Evolutionary conservation across 371 early-diverging fungal species (phyloP).

Genomic region (Batkoa obscura): DNA sequence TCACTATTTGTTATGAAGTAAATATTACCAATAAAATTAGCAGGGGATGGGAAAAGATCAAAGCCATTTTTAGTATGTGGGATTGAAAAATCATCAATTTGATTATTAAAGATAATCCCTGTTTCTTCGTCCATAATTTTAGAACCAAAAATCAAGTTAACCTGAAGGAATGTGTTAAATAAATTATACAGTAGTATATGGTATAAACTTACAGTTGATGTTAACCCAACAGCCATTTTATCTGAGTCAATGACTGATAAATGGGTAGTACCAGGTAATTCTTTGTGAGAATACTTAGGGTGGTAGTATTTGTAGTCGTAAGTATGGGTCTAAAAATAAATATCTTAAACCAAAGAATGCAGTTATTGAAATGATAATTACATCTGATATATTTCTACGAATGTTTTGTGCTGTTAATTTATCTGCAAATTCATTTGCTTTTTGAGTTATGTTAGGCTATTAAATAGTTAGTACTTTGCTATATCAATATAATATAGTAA

Average conservation of each 20-base stretch:
- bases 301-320: constrained; percentile 49
- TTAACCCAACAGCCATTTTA: constrained; percentile 72
- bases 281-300: constrained; percentile 50
- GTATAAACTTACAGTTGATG: constrained; percentile 80
- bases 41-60: constrained; percentile 60
- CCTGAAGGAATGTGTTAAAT: too few relatives aligned
- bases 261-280: constrained; percentile 95
- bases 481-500: background rate
- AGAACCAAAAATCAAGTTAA: constrained; percentile 93
- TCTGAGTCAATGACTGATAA: constrained; percentile 75
- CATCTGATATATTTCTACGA: constrained; percentile 46
- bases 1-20: too few relatives aligned
- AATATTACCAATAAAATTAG: constrained; percentile 67
- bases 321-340: constrained; percentile 15
- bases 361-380: background rate
- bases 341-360: background rate
- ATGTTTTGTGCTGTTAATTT: constrained; percentile 40
- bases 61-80: constrained; percentile 67
- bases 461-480: too few relatives aligned
- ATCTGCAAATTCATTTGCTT: constrained; percentile 42
- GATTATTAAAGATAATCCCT: constrained; percentile 92
- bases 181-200: too few relatives aligned
- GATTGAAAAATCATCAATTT: constrained; percentile 97
- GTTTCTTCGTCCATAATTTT: constrained; percentile 82
- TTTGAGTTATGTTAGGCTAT: constrained; percentile 6